Evolutionary conservation across 2,329 filamentous ascomycete genomes (phyloP).

Genomic region (Lecanosticta acicola): DNA sequence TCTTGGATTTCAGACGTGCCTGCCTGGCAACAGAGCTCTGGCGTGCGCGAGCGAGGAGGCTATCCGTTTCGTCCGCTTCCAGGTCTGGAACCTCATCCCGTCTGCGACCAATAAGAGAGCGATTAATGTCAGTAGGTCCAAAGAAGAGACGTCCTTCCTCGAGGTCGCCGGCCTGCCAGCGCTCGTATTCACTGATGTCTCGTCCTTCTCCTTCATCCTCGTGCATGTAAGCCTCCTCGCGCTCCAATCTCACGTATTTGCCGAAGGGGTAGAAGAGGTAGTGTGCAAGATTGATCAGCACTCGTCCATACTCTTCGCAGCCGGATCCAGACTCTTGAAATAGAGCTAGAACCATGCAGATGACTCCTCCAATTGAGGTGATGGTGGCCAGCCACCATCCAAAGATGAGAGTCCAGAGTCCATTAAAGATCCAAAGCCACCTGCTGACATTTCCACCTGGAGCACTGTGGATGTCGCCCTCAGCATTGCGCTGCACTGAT

Average conservation of each 20-base stretch:
- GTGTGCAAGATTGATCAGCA: slow-evolving; percentile 74
- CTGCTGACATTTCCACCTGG: slow-evolving; percentile 80
- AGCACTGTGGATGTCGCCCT: slow-evolving; percentile 93
- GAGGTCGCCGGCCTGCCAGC: slow-evolving; percentile 96
- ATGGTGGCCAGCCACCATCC: slow-evolving; percentile 92
- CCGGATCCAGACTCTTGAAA: slow-evolving; percentile 65
- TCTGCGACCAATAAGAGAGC: slow-evolving; percentile 79
- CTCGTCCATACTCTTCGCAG: slow-evolving; percentile 75
- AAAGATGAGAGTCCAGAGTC: slow-evolving; percentile 84
- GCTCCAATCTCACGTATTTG: slow-evolving; percentile 87
- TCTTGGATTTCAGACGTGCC: slow-evolving; percentile 51
- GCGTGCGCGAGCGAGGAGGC: slow-evolving; percentile 62
- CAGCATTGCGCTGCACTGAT: slow-evolving; percentile 91
- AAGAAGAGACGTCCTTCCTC: slow-evolving; percentile 96
- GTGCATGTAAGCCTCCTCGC: slow-evolving; percentile 88
- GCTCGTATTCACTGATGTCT: slow-evolving; percentile 97
- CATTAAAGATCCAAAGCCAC: slow-evolving; percentile 82
- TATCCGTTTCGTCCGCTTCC: slow-evolving; percentile 73
- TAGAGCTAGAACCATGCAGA: slow-evolving; percentile 73
- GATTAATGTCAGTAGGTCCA: slow-evolving; percentile 63
- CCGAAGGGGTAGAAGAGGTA: slow-evolving; percentile 97
- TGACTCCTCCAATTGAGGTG: slow-evolving; percentile 64
- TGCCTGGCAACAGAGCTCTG: slow-evolving; percentile 25
- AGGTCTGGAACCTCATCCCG: slow-evolving; percentile 80
- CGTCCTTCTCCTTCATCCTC: slow-evolving; percentile 94